A percentile compares a stretch with the other conserved stretches of the same genome.
These are phyloP conservation scores for Asterionellopsis glacialis DNA, from an alignment of 108 stramenopile genomes.

Conservation along the genomic window DNA sequence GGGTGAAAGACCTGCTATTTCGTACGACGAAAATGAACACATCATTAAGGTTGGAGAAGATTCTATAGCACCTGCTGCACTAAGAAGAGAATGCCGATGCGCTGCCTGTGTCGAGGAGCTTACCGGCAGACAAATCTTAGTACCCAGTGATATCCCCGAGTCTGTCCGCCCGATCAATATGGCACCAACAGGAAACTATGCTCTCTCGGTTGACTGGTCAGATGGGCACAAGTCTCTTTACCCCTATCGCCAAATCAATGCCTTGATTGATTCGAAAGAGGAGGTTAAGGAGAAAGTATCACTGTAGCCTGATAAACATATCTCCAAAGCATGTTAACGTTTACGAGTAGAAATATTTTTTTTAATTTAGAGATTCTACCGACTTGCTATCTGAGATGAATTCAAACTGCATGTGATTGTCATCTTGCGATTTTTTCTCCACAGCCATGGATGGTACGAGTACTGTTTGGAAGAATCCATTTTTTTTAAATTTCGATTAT, in stretches of 20 bases:
- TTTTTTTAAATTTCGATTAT: no score
- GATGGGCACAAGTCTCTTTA: constrained; percentile 87
- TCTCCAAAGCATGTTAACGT: not conserved
- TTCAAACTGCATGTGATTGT: no score
- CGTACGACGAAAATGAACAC: constrained; percentile 39
- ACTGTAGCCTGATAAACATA: not conserved
- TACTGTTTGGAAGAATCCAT: no score
- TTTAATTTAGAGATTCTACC: no score
- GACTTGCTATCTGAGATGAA: no score
- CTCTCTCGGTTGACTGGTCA: constrained; percentile 84
- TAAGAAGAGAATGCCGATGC: constrained; percentile 79
- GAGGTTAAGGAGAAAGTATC: not conserved
- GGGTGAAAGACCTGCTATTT: constrained; percentile 32
- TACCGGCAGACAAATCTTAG: constrained; percentile 81
- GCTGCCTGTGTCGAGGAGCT: constrained; percentile 88
- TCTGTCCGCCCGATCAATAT: constrained; percentile 53
- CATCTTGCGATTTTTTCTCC: no score
- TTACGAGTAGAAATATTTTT: not conserved
- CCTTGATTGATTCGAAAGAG: constrained; percentile 1
- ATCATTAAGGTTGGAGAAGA: constrained; percentile 31
- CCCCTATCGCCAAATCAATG: constrained; percentile 68
- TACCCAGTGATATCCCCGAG: constrained; percentile 53
- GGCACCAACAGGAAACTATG: constrained; percentile 82
- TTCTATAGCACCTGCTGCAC: constrained; percentile 47
- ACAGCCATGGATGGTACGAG: no score